phyloP scores from a whole-genome alignment of 1,284 basidiomycete species.

The Microbotryum lychnidis-dioicae region DNA sequence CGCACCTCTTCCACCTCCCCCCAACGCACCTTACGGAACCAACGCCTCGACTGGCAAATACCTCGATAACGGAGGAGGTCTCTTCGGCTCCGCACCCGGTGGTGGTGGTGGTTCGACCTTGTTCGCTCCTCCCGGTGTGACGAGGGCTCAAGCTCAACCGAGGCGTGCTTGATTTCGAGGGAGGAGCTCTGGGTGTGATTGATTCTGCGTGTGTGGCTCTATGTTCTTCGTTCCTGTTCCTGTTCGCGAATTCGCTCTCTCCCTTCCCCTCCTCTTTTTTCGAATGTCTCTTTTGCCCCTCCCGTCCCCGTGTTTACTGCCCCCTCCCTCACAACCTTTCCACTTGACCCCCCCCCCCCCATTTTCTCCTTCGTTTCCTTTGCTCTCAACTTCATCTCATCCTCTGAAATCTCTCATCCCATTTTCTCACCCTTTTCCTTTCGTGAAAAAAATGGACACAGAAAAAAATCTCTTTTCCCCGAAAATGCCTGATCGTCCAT shows the following conservation, averaged over 20 bases:
- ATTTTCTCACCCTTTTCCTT: too few species aligned
- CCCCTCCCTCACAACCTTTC: not conserved
- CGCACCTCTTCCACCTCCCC: not conserved
- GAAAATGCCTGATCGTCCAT: too few species aligned
- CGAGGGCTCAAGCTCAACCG: not conserved
- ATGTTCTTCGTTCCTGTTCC: too few species aligned
- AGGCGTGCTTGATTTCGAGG: not conserved
- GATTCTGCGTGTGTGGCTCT: too few species aligned
- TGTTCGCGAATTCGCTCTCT: too few species aligned
- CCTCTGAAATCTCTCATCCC: too few species aligned
- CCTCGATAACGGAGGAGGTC: not conserved
- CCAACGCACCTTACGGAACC: not conserved
- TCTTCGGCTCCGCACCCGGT: not conserved
- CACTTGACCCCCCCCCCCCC: not conserved
- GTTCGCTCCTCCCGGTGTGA: constrained; percentile 4
- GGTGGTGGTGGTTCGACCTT: constrained; percentile 3
- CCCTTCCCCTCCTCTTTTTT: not conserved
- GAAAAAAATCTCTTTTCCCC: too few species aligned
- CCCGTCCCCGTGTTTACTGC: not conserved
- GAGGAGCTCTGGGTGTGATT: too few species aligned
- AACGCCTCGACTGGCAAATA: not conserved
- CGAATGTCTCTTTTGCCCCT: not conserved
- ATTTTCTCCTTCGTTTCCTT: not conserved
- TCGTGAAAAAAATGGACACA: too few species aligned
- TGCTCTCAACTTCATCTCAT: not conserved